Conservation (phyloP, 2,329 filamentous ascomycete genomes). For the Elsinoe batatas region DNA sequence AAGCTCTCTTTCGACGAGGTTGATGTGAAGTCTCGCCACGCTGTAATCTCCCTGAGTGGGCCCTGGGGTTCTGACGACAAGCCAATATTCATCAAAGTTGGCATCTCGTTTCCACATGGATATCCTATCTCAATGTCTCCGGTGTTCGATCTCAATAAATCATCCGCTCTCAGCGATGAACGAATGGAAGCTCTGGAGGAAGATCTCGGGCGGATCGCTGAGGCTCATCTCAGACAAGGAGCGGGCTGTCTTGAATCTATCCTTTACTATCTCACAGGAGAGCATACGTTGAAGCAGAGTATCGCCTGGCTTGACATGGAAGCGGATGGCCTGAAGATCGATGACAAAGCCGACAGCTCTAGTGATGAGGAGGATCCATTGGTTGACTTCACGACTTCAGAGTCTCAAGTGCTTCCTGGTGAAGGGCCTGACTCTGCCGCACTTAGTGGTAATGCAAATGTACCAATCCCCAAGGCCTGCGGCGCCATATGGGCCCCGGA, state of each 20-base stretch:
- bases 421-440: slow-evolving; percentile 38
- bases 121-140: slow-evolving; percentile 46
- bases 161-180: slow-evolving; percentile 42
- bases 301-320: slow-evolving; percentile 45
- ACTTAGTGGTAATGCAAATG: slow-evolving; percentile 52
- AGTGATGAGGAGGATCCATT: slow-evolving; percentile 40
- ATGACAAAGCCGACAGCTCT: slow-evolving; percentile 53
- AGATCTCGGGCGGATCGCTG: slow-evolving; percentile 46
- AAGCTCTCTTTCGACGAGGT: slow-evolving; percentile 52
- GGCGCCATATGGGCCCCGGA: slow-evolving; percentile 49
- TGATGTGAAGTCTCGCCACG: slow-evolving; percentile 44
- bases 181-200: slow-evolving; percentile 39
- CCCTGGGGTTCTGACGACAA: slow-evolving; percentile 48
- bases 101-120: slow-evolving; percentile 47
- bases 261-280: slow-evolving; percentile 51
- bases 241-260: slow-evolving; percentile 51
- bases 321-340: slow-evolving; percentile 44
- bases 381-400: slow-evolving; percentile 31
- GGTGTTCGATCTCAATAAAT: slow-evolving; percentile 47
- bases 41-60: slow-evolving; percentile 48
- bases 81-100: slow-evolving; percentile 46
- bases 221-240: slow-evolving; percentile 43
- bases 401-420: slow-evolving; percentile 24
- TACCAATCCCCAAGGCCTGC: slow-evolving; percentile 51
- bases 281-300: slow-evolving; percentile 49